Evolutionary conservation across 2,329 filamentous ascomycete species (phyloP).

Genomic region (Sodiomyces alkalinus): DNA sequence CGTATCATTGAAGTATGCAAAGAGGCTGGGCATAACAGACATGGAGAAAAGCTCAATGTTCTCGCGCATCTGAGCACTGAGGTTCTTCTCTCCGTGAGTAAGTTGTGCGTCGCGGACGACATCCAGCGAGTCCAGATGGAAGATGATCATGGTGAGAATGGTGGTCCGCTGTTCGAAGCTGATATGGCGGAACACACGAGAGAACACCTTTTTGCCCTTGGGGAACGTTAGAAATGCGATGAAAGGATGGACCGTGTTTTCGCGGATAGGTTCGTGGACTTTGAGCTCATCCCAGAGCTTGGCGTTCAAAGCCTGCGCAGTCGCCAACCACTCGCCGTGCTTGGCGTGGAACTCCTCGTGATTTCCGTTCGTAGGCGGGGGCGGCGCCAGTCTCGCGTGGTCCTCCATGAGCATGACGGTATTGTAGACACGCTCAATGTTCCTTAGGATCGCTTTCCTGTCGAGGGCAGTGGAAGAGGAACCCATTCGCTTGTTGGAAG

Average conservation of each 20-base stretch:
- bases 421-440: constrained; percentile 79
- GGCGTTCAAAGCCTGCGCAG: constrained; percentile 54
- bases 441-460: constrained; percentile 67
- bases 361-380: constrained; percentile 41
- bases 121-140: constrained; percentile 83
- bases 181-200: constrained; percentile 86
- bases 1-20: constrained; percentile 82
- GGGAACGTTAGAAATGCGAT: constrained; percentile 88
- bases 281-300: constrained; percentile 78
- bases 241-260: constrained; percentile 72
- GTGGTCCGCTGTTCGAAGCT: constrained; percentile 87
- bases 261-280: constrained; percentile 80
- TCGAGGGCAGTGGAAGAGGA: constrained; percentile 40
- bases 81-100: constrained; percentile 51
- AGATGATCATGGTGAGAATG: constrained; percentile 87
- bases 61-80: constrained; percentile 69
- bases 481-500: constrained; percentile 28
- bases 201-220: constrained; percentile 93
- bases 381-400: constrained; percentile 67
- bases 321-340: constrained; percentile 68
- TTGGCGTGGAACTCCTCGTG: constrained; percentile 55
- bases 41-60: constrained; percentile 84
- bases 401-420: constrained; percentile 91
- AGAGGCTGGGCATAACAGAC: constrained; percentile 77
- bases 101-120: constrained; percentile 74